Evolutionary conservation across 2,329 filamentous ascomycete genomes (phyloP), one percentile per base, ranked within the genome.

Genomic region (Pseudogymnoascus sp.): DNA sequence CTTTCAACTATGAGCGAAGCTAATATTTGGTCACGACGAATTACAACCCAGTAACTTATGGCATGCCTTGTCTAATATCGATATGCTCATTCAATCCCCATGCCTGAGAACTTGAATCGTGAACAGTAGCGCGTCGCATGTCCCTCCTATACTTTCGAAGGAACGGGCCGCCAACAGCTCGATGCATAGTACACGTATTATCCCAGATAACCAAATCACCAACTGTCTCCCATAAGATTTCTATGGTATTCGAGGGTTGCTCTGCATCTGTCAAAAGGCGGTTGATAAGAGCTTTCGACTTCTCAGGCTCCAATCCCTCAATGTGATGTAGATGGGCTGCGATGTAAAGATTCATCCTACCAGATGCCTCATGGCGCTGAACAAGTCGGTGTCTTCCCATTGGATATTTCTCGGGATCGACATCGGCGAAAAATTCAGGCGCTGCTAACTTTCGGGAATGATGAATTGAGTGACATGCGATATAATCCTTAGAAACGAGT

Each of bases 201-300:
- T 86, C 83, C 83, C 83, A 85, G 14, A 82, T 75, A 16, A 85
- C 69, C 63, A 85, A 59, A 66, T 85, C 83, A 0, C 79, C 76
- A 0, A 71, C 67, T 11, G 77, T 69, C 28, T 77, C 66, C 82
- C 81, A 85, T 41, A 74, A 70, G 4, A 83, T 74, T 4, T 72
- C 75, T 5, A 79, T 63, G 0, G 76, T 68, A 66, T 81, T 80
- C 68, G 79, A 78, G 0, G 75, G 69, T 71, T 80, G 77, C 21
- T 76, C 77, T 0, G 74, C 77, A 67, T 83, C 81, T 5, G 67
- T 67, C 43, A 78, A 77, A 12, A 83, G 69, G 28, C 65, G 71
- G 9, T 74, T 69, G 2, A 80, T 66, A 41, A 80, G 65, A 9
- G 69, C 67, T 40, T 71, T 67, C 8, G 61, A 78, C 69, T 52